phyloP scores from a whole-genome alignment of 2,329 filamentous ascomycete genomes.

The Microdochium paspali region DNA sequence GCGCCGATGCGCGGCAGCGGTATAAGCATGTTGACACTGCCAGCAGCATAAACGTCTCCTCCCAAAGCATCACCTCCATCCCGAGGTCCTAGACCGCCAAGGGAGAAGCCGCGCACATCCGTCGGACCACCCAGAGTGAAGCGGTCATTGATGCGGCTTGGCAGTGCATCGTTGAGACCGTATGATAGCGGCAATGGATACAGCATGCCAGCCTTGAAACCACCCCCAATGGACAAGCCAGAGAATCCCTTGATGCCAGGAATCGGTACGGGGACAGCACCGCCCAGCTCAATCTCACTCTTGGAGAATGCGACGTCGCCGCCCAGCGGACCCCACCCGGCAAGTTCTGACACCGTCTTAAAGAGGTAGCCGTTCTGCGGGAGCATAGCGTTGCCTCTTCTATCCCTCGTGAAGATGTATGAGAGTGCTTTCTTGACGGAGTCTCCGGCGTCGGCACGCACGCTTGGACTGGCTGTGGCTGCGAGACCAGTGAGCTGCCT shows the following conservation, averaged over 20 bases:
- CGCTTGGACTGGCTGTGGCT: constrained; percentile 66
- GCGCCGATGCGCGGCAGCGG: constrained; percentile 75
- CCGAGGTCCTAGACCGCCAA: constrained; percentile 79
- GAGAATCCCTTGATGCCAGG: constrained; percentile 60
- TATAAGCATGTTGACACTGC: constrained; percentile 74
- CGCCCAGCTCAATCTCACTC: constrained; percentile 74
- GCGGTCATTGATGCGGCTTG: constrained; percentile 83
- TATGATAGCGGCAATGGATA: constrained; percentile 68
- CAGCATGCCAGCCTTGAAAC: constrained; percentile 71
- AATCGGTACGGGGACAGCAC: constrained; percentile 63
- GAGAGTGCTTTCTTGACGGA: constrained; percentile 80
- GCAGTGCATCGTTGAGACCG: constrained; percentile 39
- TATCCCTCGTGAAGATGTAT: constrained; percentile 72
- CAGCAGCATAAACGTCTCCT: constrained; percentile 86
- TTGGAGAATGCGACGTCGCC: constrained; percentile 95
- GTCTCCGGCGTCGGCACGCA: constrained; percentile 81
- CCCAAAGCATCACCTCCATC: constrained; percentile 81
- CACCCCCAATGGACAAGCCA: constrained; percentile 74
- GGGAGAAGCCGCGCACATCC: constrained; percentile 86
- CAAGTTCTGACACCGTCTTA: constrained; percentile 72
- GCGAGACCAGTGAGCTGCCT: constrained; percentile 77
- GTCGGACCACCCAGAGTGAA: constrained; percentile 93
- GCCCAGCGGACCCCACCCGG: constrained; percentile 71
- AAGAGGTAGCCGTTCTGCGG: constrained; percentile 75
- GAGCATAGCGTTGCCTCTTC: constrained; percentile 75